Evolutionary conservation across 2,329 filamentous ascomycete species (phyloP).

Genomic region (Penicillium aurantiogriseum): DNA sequence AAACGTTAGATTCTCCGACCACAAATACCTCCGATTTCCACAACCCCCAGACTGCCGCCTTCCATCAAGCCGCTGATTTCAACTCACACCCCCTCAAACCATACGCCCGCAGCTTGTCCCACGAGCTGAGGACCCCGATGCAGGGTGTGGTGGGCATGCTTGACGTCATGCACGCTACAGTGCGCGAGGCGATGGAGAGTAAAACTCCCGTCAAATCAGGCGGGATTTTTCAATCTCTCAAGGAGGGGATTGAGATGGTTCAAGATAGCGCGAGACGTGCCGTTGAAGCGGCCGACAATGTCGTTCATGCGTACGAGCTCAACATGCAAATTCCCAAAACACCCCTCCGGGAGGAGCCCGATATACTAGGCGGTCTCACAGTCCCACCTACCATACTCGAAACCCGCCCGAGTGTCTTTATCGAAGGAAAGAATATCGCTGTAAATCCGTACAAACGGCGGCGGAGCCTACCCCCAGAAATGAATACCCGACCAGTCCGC

Average conservation of each 20-base stretch:
- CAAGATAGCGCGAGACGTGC: constrained; percentile 71
- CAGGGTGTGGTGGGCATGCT: constrained; percentile 74
- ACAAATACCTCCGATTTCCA: constrained; percentile 22
- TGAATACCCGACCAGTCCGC: constrained; percentile 32
- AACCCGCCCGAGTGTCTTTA: constrained; percentile 41
- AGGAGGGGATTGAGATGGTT: constrained; percentile 68
- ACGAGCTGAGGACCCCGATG: constrained; percentile 71
- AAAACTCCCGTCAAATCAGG: constrained; percentile 52
- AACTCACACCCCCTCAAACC: constrained; percentile 65
- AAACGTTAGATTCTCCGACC: background rate
- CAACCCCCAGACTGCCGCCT: constrained; percentile 46
- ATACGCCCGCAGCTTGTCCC: constrained; percentile 69
- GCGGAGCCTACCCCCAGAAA: constrained; percentile 42
- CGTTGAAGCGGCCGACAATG: constrained; percentile 72
- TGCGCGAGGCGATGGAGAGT: constrained; percentile 62
- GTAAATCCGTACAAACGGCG: constrained; percentile 48
- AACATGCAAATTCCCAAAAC: constrained; percentile 72
- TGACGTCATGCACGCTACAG: constrained; percentile 72
- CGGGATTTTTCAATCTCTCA: constrained; percentile 60
- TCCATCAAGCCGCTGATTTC: constrained; percentile 55
- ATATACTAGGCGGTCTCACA: constrained; percentile 29
- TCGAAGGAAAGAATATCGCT: constrained; percentile 45
- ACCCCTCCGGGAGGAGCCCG: constrained; percentile 45
- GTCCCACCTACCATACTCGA: constrained; percentile 28
- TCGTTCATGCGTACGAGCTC: constrained; percentile 72